Percentiles rank a stretch among this genome's conserved stretches.
These are phyloP conservation scores for Metarhizium robertsii DNA, from an alignment of 2,329 filamentous ascomycete species.

Conservation along the genomic window DNA sequence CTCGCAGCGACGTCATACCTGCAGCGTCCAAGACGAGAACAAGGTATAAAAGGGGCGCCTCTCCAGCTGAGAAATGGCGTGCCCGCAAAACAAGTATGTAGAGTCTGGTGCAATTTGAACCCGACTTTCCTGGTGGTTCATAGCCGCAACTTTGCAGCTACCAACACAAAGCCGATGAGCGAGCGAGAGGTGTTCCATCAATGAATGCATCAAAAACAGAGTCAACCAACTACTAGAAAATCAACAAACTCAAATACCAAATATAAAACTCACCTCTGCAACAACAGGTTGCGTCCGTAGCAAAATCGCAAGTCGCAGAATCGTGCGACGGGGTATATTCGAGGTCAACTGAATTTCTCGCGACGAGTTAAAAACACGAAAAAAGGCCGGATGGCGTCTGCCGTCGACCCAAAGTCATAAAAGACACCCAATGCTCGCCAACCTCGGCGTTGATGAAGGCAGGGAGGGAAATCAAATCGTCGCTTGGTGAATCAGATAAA, in stretches of 20 bases:
- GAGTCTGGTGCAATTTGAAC: too few relatives aligned
- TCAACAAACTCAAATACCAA: not conserved
- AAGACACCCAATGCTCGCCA: not conserved
- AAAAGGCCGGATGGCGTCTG: not conserved
- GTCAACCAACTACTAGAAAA: too few relatives aligned
- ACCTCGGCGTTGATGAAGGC: not conserved
- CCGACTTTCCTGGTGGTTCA: too few relatives aligned
- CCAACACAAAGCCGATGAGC: too few relatives aligned
- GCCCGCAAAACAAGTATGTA: not conserved
- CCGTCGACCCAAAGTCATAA: too few relatives aligned
- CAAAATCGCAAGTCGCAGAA: not conserved
- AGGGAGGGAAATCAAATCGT: not conserved
- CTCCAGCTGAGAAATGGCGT: not conserved
- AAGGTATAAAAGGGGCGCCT: not conserved
- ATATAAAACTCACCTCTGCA: not conserved
- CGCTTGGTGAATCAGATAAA: not conserved
- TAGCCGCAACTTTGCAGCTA: too few relatives aligned
- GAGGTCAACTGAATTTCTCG: not conserved
- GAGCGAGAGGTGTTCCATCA: too few relatives aligned
- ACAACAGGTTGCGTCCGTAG: not conserved
- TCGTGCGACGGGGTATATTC: not conserved
- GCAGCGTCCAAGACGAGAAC: not conserved
- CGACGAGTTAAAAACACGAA: not conserved
- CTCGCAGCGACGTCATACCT: not conserved
- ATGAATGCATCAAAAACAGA: too few relatives aligned